These are phyloP conservation scores for Tricholoma sp. DNA, from an alignment of 768 basidiomycete species.

Conservation along the genomic window DNA sequence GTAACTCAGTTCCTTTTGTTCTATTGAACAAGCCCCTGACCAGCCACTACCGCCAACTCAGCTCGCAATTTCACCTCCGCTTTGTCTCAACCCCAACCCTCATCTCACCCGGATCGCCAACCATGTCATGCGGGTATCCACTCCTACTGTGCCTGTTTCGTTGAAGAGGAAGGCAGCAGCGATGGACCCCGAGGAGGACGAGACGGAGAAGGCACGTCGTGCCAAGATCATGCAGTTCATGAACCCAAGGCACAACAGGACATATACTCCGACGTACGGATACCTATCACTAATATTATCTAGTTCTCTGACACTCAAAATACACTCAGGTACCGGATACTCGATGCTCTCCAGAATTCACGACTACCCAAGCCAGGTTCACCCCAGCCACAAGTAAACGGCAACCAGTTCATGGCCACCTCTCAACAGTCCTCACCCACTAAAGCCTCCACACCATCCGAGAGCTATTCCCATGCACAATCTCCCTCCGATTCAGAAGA, in stretches of 20 bases:
- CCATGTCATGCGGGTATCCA: slow-evolving; percentile 65
- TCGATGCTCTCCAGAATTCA: slow-evolving; percentile 42
- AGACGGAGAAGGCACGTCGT: slow-evolving; percentile 66
- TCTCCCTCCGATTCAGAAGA: slow-evolving; percentile 27
- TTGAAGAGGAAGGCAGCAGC: slow-evolving; percentile 73
- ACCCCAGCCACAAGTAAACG: slow-evolving; percentile 15
- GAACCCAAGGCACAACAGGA: slow-evolving; percentile 52
- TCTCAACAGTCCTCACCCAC: slow-evolving; percentile 20
- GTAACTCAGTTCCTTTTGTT: slow-evolving; percentile 18
- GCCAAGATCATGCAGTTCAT: slow-evolving; percentile 77
- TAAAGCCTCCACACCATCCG: slow-evolving; percentile 24
- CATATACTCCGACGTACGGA: slow-evolving; percentile 46
- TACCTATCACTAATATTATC: slow-evolving; percentile 1
- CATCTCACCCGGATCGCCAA: slow-evolving; percentile 75
- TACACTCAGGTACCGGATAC: slow-evolving; percentile 45
- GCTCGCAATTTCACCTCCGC: slow-evolving; percentile 70
- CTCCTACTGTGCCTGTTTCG: slow-evolving; percentile 66
- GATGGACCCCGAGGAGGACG: slow-evolving; percentile 71
- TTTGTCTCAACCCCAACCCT: slow-evolving; percentile 78
- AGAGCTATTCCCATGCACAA: slow-evolving; percentile 23
- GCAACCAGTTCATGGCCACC: slow-evolving; percentile 9
- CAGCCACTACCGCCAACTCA: slow-evolving; percentile 20
- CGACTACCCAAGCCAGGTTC: slow-evolving; percentile 22
- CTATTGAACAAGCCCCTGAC: background rate
- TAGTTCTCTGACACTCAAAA: background rate